Evolutionary conservation across 805 yeast species (phyloP).

Genomic region (Yamadazyma takamatsuzukensis): DNA sequence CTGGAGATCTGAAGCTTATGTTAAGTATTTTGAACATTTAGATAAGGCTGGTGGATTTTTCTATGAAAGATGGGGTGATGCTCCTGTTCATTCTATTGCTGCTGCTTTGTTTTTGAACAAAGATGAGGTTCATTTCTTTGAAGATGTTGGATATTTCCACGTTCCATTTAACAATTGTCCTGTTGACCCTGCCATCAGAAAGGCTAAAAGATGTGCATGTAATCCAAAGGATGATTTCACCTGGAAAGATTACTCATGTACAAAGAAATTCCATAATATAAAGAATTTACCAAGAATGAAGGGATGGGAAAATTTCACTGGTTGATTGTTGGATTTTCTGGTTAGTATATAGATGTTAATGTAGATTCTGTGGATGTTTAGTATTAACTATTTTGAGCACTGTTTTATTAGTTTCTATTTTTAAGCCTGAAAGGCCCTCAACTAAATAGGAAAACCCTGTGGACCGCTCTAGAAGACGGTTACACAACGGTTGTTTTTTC

Average conservation of each 20-base stretch:
- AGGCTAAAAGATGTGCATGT: constrained; percentile 66
- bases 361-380: no score
- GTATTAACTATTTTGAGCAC: no score
- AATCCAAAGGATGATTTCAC: constrained; percentile 71
- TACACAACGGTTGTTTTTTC: no score
- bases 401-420: no score
- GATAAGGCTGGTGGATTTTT: constrained; percentile 88
- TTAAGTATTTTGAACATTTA: constrained; percentile 65
- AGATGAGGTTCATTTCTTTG: constrained; percentile 71
- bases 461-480: no score
- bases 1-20: constrained; percentile 72
- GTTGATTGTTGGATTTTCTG: constrained; percentile 18
- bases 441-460: no score
- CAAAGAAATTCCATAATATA: constrained; percentile 56
- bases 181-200: constrained; percentile 54
- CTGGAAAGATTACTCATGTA: constrained; percentile 72
- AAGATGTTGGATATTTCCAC: constrained; percentile 82
- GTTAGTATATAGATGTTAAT: no score
- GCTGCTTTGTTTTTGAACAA: constrained; percentile 73
- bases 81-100: constrained; percentile 88
- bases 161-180: constrained; percentile 84
- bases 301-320: constrained; percentile 65
- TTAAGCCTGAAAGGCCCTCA: no score
- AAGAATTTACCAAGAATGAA: constrained; percentile 56
- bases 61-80: constrained; percentile 94